Evolutionary conservation across 2,329 filamentous ascomycete genomes (phyloP), one percentile per base, ranked within the genome.

Genomic region (Nigrograna mackinnonii): DNA sequence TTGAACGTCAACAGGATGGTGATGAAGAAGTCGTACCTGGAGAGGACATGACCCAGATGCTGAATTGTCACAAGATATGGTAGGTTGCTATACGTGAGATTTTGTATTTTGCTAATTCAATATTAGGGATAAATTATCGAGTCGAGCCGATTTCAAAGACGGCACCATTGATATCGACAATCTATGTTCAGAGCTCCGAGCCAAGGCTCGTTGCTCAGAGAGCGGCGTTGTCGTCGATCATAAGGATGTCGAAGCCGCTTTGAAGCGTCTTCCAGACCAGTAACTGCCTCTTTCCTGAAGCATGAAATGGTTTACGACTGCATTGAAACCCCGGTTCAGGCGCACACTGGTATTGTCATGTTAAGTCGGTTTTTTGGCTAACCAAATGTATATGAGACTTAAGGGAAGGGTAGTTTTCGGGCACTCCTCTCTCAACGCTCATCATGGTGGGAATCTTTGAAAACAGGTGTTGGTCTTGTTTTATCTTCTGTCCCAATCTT

Each of bases 181-280:
- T 22, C 80, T 99, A 18, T 99, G 94, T 73, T 87, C 87, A 4
- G 91, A 99, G 65, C 82, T 99, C 12, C 89, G 92, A 52, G 89
- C 91, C 67, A 99, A 99, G 74, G 94, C 94, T 44, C 94, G 92
- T 64, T 99, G 94, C 69, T 95, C 91, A 0, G 89, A 95, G 55
- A 86, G 80, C 14, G 92, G 94, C 13, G 89, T 95, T 11, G 89
- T 96, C 14, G 88, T 99, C 18, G 86, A 91, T 49, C 85, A 95
- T 71, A 83, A 83, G 41, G 91, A 97, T 59, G 95, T 97, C 57
- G 87, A 96, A 62, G 82, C 69, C 28, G 73, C 74, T 4, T 66
- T 78, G 39, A 69, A 73, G 58, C 73, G 72, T 38, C 49, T 77
- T 19, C 68, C 68, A 30, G 60, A 67, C 21, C 59, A 64, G 41